These are phyloP conservation scores for Hemileccinum rubropunctum DNA, from an alignment of 768 basidiomycete species.

Conservation along the genomic window DNA sequence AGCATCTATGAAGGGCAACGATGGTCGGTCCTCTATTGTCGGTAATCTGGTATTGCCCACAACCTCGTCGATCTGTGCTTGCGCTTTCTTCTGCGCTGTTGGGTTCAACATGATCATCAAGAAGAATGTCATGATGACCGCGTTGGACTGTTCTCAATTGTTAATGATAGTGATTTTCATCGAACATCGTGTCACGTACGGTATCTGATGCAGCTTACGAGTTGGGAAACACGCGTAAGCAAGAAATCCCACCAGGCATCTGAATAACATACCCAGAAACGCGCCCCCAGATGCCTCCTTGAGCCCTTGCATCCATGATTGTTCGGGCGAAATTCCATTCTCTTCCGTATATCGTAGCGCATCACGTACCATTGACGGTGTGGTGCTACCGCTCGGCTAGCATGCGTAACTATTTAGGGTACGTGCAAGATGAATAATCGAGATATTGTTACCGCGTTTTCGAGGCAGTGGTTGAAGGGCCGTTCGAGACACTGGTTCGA, in stretches of 20 bases:
- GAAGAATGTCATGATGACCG: neutral
- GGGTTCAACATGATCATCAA: no score
- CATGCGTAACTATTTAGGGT: neutral
- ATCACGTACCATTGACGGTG: conserved; percentile 1
- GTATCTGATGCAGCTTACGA: conserved; percentile 2
- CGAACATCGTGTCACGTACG: neutral
- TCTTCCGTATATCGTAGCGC: neutral
- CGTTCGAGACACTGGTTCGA: conserved; percentile 1
- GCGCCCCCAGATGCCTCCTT: neutral
- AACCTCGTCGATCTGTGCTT: no score
- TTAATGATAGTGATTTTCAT: neutral
- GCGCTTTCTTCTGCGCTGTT: no score
- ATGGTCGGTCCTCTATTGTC: conserved; percentile 8
- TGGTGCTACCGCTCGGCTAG: neutral
- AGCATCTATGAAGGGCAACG: conserved; percentile 36
- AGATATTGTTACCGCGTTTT: neutral
- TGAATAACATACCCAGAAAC: neutral
- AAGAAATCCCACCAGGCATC: neutral
- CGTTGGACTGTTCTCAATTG: neutral
- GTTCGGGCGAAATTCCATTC: neutral
- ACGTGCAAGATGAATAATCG: neutral
- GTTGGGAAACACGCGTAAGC: neutral
- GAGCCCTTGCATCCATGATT: neutral
- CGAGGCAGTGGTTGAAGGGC: neutral
- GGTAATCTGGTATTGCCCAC: no score